Base-by-base conservation (phyloP, 352 stramenopile genomes). In the Pilasporangium apinafurcum region DNA sequence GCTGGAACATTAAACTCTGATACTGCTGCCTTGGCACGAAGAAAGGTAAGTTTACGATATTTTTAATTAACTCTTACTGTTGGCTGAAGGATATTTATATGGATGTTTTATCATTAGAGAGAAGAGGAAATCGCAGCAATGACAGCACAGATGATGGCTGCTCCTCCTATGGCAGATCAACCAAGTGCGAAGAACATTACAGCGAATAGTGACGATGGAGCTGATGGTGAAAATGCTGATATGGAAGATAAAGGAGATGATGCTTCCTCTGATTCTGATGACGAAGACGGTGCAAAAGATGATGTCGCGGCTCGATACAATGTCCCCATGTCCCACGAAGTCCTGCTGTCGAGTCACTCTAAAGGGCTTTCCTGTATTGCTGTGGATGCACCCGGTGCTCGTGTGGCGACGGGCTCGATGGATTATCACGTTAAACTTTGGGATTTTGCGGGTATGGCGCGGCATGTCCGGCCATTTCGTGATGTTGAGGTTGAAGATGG, bases 391-490 rank as follows among this genome's bases (percentile, higher is more conserved):
- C 67, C 78, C 2, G 81, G 81, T 20, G 74, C 52, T 29, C 76
- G 81, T 4, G 72, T 93, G 20, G 76, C 69, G 0, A 93, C 81
- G 1, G 81, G 81, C 1, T 87, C 78, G 0, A 88, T 88, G 58
- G 81, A 93, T 48, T 91, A 93, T 48, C 68, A 87, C 36, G 67
- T 84, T 1, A 93, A 93, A 52, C 53, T 93, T 36, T 93, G 82
- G 82, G 82, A 93, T 53, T 93, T 93, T 21, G 82, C 79, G 3
- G 82, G 82, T 28, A 93, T 93, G 82, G 79, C 71, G 26, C 74
- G 79, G 18, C 68, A 87, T 21, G 76, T 93, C 9, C 71, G 74
- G 40, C 72, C 81, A 9, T 93, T 93, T 45, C 73, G 81, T 24
- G 76, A 88, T 37, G 60, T 84, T 8, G 82, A 93, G 42, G 74